Evolutionary conservation across 2,329 filamentous ascomycete genomes (phyloP), one percentile per base, ranked within the genome.

Genomic region (Ceratocystis harringtonii): DNA sequence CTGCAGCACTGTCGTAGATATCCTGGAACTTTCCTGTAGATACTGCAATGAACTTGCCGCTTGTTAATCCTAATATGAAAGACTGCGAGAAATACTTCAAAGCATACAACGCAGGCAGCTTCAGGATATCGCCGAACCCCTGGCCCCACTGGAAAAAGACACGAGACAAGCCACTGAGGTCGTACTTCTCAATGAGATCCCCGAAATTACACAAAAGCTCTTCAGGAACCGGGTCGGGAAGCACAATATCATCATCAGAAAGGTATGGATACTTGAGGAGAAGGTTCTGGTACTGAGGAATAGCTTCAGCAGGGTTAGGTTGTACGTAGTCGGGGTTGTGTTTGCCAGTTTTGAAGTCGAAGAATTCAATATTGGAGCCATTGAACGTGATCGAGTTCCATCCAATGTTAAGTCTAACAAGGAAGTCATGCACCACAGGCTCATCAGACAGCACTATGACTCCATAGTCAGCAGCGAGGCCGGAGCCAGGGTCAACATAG

Each of bases 21-120:
- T 94, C 94, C 1, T 88, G 87, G 73, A 92, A 89, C 68, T 95
- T 79, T 6, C 90, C 89, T 75, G 92, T 92, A 73, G 87, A 92
- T 75, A 86, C 87, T 22, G 89, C 91, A 72, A 95, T 77, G 74
- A 95, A 95, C 76, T 95, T 95, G 5, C 88, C 92, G 71, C 84
- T 90, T 75, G 95, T 90, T 71, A 95, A 91, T 64, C 90, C 90
- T 74, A n/a, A 25, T 17, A 62, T 48, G 44, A 73, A 67, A 6
- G 41, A 67, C 60, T 65, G 64, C 3, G 71, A 70, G 50, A 74
- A 69, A 19, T 68, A 68, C 67, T 77, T 75, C 61, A 78, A 70
- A n/a, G 76, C 70, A 67, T 78, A 78, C 4, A 79, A 60, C 0
- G 75, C 72, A 2, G 76, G 74, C 30, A 73, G 69, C 1, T 71